These are phyloP conservation scores for Candida boleticola DNA, from an alignment of 805 yeast species.

Conservation along the genomic window DNA sequence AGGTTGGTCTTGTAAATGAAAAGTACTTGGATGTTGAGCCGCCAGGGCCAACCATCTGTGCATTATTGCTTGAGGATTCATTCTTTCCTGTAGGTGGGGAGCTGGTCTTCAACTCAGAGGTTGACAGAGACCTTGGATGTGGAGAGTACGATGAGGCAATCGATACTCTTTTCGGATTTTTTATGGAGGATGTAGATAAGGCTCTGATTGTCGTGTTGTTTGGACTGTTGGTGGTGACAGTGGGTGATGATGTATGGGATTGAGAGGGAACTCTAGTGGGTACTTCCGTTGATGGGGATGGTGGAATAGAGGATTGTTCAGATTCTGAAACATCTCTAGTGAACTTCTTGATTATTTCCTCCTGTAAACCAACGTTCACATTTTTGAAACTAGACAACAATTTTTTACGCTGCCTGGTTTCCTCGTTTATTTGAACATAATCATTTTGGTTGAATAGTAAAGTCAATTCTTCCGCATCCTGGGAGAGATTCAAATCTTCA, in stretches of 20 bases:
- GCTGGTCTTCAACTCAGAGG: neutral
- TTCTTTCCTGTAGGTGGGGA: neutral
- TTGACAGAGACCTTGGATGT: neutral
- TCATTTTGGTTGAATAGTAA: conserved; percentile 27
- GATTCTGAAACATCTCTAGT: neutral
- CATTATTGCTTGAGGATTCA: conserved; percentile 3
- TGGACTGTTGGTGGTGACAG: neutral
- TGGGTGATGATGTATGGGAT: neutral
- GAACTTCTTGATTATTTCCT: neutral
- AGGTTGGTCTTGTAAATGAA: conserved; percentile 58
- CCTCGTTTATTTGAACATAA: conserved; percentile 21
- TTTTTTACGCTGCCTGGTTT: conserved; percentile 19
- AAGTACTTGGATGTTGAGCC: conserved; percentile 15
- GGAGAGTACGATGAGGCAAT: neutral
- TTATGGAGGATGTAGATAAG: neutral
- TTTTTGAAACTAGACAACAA: conserved; percentile 20
- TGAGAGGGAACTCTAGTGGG: neutral
- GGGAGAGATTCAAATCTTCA: conserved; percentile 18
- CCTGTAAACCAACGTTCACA: conserved; percentile 3
- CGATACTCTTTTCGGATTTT: neutral
- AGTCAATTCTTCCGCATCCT: conserved; percentile 34
- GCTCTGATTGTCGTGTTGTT: neutral
- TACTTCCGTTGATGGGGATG: neutral
- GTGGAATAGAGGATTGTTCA: neutral
- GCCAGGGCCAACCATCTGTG: neutral